phyloP scores from a whole-genome alignment of 2,329 filamentous ascomycete genomes.

The Falciphora oryzae region DNA sequence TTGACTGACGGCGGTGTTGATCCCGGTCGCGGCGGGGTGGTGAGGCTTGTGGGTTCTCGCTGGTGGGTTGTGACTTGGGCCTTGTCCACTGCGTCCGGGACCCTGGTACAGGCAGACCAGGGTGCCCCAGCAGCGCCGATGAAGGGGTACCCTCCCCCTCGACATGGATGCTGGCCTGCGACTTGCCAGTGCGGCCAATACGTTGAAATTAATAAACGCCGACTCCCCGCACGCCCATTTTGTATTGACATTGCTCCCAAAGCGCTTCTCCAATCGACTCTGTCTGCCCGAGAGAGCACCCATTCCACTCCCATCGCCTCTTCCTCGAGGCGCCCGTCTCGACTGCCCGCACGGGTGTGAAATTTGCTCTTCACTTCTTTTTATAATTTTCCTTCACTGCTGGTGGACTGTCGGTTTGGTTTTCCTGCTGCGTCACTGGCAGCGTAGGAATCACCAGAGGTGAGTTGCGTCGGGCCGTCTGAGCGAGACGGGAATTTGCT shows the following conservation, averaged over 20 bases:
- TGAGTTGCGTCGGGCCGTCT: background rate
- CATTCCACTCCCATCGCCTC: background rate
- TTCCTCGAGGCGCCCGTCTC: background rate
- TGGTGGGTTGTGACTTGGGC: background rate
- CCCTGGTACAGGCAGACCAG: background rate
- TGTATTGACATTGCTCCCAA: background rate
- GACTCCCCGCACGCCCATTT: background rate
- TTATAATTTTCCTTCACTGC: background rate
- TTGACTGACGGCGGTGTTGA: background rate
- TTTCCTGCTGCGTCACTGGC: background rate
- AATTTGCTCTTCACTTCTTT: background rate
- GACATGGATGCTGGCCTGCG: background rate
- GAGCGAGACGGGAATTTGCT: background rate
- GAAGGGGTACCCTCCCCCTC: background rate
- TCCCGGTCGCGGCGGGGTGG: background rate
- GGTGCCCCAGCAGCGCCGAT: background rate
- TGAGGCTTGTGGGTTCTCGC: background rate
- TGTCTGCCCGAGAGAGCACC: background rate
- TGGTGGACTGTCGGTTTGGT: background rate
- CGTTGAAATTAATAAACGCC: background rate
- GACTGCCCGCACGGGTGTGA: background rate
- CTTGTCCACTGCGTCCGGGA: background rate
- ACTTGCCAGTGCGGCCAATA: background rate
- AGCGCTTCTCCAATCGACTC: background rate
- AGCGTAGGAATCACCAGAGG: background rate